Evolutionary conservation across 768 basidiomycete species (phyloP), one percentile per base, ranked within the genome.

Genomic region (Suillus brevipes): DNA sequence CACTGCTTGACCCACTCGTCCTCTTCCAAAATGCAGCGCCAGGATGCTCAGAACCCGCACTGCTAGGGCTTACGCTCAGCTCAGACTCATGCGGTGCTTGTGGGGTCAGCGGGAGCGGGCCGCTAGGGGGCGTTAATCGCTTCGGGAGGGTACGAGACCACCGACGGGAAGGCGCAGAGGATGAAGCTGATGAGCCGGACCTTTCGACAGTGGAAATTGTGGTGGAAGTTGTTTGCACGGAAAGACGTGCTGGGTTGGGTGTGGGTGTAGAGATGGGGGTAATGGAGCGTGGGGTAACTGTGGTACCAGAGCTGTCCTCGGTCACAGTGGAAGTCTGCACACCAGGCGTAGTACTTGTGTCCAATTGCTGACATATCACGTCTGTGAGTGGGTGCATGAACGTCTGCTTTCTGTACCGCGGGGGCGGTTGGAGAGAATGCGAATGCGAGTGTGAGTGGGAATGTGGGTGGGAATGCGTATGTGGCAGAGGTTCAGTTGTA

Each of bases 81-180:
- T 42, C 38, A 13, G 40, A 42, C 25, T 59, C 57, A 77, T 65
- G 52, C 6, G 79, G 85, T 31, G 83, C 73, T 18, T 83, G 81
- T 5, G 87, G 77, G 82, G 58, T 59, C 3, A 31, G 18, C 1
- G 58, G 58, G 18, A 59, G 28, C 18, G 89, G 87, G 7, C 86
- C 89, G 34, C 78, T 82, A 2, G 89, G 87, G 12, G 88, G 88
- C 6, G 84, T 84, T 58, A 81, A 72, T 56, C 83, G 81, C 25
- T 83, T 81, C 10, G 88, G 88, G 37, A 83, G 66, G 79, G 72
- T 34, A 60, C 84, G 79, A 43, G 87, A 87, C 86, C 87, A 87
- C 60, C 86, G 78, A 61, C 80, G 81, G 12, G 73, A 74, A 28
- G 58, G 58, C 47, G 74, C 62, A n/a, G 72, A 73, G 23, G 61